Evolutionary conservation across 2,329 filamentous ascomycete genomes (phyloP).

Genomic region (Pseudocercospora eumusae): DNA sequence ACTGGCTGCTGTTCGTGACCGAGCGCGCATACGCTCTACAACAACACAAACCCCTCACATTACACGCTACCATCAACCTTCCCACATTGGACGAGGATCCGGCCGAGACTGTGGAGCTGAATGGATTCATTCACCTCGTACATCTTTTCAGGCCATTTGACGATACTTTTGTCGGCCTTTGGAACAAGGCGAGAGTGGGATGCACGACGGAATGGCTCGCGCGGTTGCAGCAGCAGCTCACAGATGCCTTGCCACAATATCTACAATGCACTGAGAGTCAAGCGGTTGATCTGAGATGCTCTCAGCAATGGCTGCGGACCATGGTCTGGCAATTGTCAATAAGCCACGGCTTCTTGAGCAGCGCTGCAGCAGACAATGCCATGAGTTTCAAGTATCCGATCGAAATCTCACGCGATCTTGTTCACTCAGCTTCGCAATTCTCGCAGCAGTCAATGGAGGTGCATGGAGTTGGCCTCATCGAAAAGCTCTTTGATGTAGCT

Average conservation of each 20-base stretch:
- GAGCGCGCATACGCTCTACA: constrained; percentile 63
- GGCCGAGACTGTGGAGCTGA: constrained; percentile 57
- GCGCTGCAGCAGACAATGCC: constrained; percentile 58
- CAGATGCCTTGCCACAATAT: constrained; percentile 57
- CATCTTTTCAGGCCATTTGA: constrained; percentile 64
- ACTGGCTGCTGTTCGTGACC: constrained; percentile 49
- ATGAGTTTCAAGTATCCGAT: constrained; percentile 65
- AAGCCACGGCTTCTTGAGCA: constrained; percentile 64
- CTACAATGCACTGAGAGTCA: constrained; percentile 65
- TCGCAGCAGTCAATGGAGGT: constrained; percentile 72
- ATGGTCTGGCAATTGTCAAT: constrained; percentile 74
- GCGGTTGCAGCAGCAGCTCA: constrained; percentile 53
- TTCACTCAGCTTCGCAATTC: constrained; percentile 68
- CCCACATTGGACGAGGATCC: constrained; percentile 54
- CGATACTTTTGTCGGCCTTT: constrained; percentile 63
- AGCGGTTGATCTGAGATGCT: constrained; percentile 67
- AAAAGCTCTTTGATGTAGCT: constrained; percentile 77
- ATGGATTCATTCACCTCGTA: constrained; percentile 62
- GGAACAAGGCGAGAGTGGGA: constrained; percentile 60
- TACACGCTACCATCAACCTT: constrained; percentile 60
- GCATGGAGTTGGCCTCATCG: constrained; percentile 73
- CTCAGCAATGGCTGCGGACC: constrained; percentile 69
- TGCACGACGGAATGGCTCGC: constrained; percentile 51
- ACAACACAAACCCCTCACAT: constrained; percentile 63
- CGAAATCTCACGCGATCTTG: constrained; percentile 61